phyloP scores from a whole-genome alignment of 2,329 filamentous ascomycete genomes.

The Didymella arachidicola region DNA sequence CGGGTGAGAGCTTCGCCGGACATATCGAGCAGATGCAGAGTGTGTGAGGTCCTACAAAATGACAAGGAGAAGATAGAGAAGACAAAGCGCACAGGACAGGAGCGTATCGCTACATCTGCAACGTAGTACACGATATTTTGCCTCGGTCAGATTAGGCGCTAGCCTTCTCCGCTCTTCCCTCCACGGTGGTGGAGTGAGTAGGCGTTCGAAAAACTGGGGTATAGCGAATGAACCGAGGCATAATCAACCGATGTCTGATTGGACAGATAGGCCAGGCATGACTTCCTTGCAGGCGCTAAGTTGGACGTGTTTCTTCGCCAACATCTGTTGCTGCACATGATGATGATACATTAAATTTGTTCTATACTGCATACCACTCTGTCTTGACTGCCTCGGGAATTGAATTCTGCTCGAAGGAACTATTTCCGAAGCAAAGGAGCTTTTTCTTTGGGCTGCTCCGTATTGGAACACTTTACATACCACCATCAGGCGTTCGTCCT shows the following conservation, averaged over 20 bases:
- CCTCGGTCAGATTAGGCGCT: slow-evolving; percentile 30
- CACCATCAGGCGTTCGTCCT: too few relatives aligned
- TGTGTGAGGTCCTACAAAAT: not conserved
- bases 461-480: not conserved
- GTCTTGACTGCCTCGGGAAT: not conserved
- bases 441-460: not conserved
- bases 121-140: slow-evolving; percentile 19
- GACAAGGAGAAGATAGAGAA: not conserved
- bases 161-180: slow-evolving; percentile 27
- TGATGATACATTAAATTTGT: not conserved
- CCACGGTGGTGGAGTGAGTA: slow-evolving; percentile 25
- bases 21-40: slow-evolving; percentile 32
- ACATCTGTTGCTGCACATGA: not conserved
- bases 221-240: slow-evolving; percentile 29
- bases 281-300: not conserved
- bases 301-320: not conserved
- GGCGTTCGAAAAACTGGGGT: slow-evolving; percentile 27
- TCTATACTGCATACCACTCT: not conserved
- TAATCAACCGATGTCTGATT: slow-evolving; percentile 11
- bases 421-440: not conserved
- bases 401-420: not conserved
- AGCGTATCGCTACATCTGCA: slow-evolving; percentile 21
- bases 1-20: slow-evolving; percentile 54
- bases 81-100: not conserved
- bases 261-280: not conserved